Evolutionary conservation across 345 rosid genomes (phyloP), one percentile per base, ranked within the genome.

Genomic region (Clausena lansium): DNA sequence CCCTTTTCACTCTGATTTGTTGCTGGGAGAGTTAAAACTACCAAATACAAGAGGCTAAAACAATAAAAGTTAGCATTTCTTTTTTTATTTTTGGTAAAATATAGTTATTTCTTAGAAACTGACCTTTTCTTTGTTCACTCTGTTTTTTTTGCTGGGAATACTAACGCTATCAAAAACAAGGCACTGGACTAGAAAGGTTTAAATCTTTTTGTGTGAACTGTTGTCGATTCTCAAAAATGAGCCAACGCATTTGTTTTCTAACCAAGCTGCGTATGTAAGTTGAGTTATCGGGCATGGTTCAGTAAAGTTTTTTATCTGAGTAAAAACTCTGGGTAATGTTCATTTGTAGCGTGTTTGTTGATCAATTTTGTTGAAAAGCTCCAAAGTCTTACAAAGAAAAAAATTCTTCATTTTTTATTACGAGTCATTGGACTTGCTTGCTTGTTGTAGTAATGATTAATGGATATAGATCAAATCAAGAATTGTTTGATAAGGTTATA

Each of bases 291-390:
- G 52, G 14, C 36, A 36, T 13, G 17, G 36, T 55, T 57, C 25
- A n/a, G 25, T 25, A 8, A 60, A 73, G 55, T 59, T 59, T 15
- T 25, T 7, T 7, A 33, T 72, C 22, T 32, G 15, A 17, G 5
- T 35, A 9, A 66, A 0, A 19, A 28, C 10, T 52, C 30, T 55
- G 66, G 59, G 38, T 57, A 62, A 52, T 73, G 67, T 70, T 57
- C 22, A 64, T 63, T 70, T 36, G 35, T 45, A 67, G 74, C 77
- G 35, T 57, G 73, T 52, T 71, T 67, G 62, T 63, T 76, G 3
- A 47, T 27, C 65, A 62, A 8, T 35, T 32, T 11, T 36, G 38
- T 36, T 39, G 47, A 66, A 74, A 73, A 73, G 55, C 25, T 55
- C 25, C n/a, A 55, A 55, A 17, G 59, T 19, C 35, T 33, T 4